These are phyloP conservation scores for Plasmopara muralis DNA, from an alignment of 352 stramenopile species.

Conservation along the genomic window DNA sequence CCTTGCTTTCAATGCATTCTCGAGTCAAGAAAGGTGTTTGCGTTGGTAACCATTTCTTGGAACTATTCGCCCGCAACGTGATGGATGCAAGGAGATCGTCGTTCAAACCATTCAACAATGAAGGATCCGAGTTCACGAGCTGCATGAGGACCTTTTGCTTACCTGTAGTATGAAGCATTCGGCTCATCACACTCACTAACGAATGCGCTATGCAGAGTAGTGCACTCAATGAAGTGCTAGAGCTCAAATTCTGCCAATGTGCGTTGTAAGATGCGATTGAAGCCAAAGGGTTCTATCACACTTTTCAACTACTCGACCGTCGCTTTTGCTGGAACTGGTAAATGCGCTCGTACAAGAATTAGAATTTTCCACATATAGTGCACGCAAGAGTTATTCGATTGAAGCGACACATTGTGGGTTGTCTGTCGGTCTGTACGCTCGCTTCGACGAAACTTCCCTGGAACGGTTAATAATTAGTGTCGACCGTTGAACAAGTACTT, in stretches of 20 bases:
- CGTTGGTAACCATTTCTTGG: slow-evolving; percentile 3
- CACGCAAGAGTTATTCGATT: slow-evolving; percentile 18
- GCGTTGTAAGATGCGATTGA: no score
- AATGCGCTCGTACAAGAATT: slow-evolving; percentile 11
- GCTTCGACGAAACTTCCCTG: slow-evolving; percentile 23
- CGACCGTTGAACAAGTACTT: slow-evolving; percentile 1
- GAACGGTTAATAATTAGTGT: slow-evolving; percentile 15
- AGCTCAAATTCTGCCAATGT: no score
- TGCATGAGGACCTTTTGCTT: slow-evolving; percentile 43
- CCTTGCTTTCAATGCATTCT: not conserved
- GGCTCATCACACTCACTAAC: slow-evolving; percentile 15
- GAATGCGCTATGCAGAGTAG: slow-evolving; percentile 1
- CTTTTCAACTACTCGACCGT: slow-evolving; percentile 1
- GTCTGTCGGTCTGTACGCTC: slow-evolving; percentile 12
- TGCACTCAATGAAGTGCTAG: not conserved
- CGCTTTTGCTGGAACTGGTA: slow-evolving; percentile 12
- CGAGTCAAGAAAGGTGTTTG: not conserved
- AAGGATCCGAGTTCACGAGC: slow-evolving; percentile 40
- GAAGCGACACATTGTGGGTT: slow-evolving; percentile 8
- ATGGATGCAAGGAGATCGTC: slow-evolving; percentile 33
- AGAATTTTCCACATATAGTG: slow-evolving; percentile 6
- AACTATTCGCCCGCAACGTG: slow-evolving; percentile 20
- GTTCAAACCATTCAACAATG: slow-evolving; percentile 34
- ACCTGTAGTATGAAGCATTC: slow-evolving; percentile 22
- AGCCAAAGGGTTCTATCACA: no score